Base-by-base conservation (phyloP, 2,329 filamentous ascomycete genomes). In the Phyllachora maydis region DNA sequence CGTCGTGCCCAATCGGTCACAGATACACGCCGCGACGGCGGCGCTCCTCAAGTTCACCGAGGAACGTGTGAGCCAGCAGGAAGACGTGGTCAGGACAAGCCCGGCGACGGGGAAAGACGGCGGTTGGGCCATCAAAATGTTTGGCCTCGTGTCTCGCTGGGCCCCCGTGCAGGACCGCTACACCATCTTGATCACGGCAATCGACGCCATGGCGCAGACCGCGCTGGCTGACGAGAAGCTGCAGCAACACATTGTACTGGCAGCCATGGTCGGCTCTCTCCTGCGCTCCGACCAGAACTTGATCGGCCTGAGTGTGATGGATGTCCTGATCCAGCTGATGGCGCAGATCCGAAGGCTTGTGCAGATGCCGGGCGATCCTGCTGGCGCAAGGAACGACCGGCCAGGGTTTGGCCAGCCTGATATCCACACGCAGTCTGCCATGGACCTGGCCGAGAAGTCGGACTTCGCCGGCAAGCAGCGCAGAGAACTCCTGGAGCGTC, bases 231-330 rank as follows among this genome's bases (percentile, higher is more conserved):
- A 83, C 37, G 67, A 73, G 7, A 68, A 69, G 19, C 46, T 93
- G 16, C 59, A 67, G 21, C 68, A 76, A 26, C 77, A 92, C 37
- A 54, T 82, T 25, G 65, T 74, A 4, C 55, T 92, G 29, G 65
- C 76, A 1, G 71, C 70, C 20, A 69, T 93, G 47, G 68, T 93
- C 28, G 70, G 78, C 30, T 78, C 76, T 31, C 58, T 95, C 7
- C 55, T 98, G 22, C 72, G 75, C 24, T 93, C 85, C 0, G 71
- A 85, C 19, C 71, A 91, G 40, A 95, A 93, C 46, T 60, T 95
- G 40, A 93, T 98, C 30, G 88, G 88, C 1, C 56, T 98, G 21
- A 93, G 83, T 42, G 76, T 95, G 24, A 95, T 95, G 71, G 88
- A 98, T 43, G 72, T 95, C 11, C 55, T 95, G 14, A 57, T 91